Percentiles rank a stretch among this genome's conserved stretches.
Conservation (phyloP, 2,329 filamentous ascomycete species). For the Coniella vitis region DNA sequence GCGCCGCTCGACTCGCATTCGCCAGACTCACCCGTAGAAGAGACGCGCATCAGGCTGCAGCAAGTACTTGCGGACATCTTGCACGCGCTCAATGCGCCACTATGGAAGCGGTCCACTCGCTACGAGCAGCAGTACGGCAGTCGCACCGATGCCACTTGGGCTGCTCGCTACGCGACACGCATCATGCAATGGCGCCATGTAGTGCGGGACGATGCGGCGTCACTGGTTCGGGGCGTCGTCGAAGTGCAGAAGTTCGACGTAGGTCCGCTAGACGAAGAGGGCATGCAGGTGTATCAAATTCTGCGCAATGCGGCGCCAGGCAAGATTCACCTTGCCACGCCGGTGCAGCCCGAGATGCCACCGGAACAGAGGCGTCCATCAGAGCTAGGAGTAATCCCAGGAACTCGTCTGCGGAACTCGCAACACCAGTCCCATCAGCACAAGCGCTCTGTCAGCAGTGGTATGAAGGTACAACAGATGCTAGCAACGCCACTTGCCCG, state of each 20-base stretch:
- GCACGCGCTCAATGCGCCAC: conserved; percentile 9
- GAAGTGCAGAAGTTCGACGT: conserved; percentile 8
- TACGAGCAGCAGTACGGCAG: conserved; percentile 11
- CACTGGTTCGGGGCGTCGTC: conserved; percentile 6
- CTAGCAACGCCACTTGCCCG: conserved; percentile 10
- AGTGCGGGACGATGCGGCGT: conserved; percentile 6
- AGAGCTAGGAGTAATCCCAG: background rate
- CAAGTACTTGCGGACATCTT: conserved; percentile 6
- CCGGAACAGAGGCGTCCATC: background rate
- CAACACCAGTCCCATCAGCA: background rate
- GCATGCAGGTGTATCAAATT: conserved; percentile 14
- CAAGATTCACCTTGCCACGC: conserved; percentile 11
- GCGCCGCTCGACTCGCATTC: background rate
- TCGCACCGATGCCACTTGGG: conserved; percentile 13
- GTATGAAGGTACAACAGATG: conserved; percentile 9
- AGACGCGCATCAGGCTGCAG: conserved; percentile 6
- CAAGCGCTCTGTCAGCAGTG: conserved; percentile 4
- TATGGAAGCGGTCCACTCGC: conserved; percentile 5
- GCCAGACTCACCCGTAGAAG: background rate
- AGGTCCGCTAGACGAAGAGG: conserved; percentile 13
- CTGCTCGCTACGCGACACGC: conserved; percentile 12
- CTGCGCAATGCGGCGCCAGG: conserved; percentile 10
- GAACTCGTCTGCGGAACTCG: background rate
- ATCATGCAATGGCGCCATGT: conserved; percentile 14
- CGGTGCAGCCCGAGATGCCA: conserved; percentile 13